Percentiles rank a stretch among this genome's conserved stretches.
Conservation (phyloP, 768 basidiomycete species). For the Pulveroboletus sp. region DNA sequence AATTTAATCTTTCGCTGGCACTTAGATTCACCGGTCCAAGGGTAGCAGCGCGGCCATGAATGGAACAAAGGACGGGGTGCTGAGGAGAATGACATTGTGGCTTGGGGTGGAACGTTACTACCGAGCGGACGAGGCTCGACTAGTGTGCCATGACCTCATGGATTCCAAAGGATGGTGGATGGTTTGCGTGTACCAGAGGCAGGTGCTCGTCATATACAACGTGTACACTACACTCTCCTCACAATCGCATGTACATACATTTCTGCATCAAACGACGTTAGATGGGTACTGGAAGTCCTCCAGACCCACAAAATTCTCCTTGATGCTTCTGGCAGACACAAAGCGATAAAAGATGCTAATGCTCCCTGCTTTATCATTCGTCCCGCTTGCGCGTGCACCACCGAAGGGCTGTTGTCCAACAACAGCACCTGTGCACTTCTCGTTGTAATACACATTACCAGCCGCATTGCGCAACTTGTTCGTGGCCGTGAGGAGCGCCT, state of each 20-base stretch:
- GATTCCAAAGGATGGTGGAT: neutral
- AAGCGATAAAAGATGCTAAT: constrained; percentile 75
- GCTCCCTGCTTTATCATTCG: constrained; percentile 97
- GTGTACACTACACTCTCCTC: neutral
- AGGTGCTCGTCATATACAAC: neutral
- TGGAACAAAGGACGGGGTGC: neutral
- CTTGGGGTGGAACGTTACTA: neutral
- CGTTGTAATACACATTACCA: constrained; percentile 97
- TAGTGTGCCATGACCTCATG: neutral
- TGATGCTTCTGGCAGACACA: constrained; percentile 87
- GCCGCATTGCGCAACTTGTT: constrained; percentile 85
- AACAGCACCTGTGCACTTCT: constrained; percentile 96
- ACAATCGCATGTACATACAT: neutral
- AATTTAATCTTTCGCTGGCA: constrained; percentile 58
- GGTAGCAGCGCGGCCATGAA: constrained; percentile 4
- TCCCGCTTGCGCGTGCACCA: constrained; percentile 87
- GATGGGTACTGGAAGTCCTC: constrained; percentile 83
- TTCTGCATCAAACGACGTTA: constrained; percentile 55
- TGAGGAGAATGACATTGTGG: neutral
- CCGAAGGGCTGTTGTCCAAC: constrained; percentile 99
- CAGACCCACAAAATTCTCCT: constrained; percentile 90
- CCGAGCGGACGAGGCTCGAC: neutral
- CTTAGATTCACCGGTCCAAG: constrained; percentile 14
- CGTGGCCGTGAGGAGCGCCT: constrained; percentile 73
- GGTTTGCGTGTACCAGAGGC: neutral